Base-by-base conservation (phyloP, 176 grass and related monocot species). In the Rhynchospora pubera region DNA sequence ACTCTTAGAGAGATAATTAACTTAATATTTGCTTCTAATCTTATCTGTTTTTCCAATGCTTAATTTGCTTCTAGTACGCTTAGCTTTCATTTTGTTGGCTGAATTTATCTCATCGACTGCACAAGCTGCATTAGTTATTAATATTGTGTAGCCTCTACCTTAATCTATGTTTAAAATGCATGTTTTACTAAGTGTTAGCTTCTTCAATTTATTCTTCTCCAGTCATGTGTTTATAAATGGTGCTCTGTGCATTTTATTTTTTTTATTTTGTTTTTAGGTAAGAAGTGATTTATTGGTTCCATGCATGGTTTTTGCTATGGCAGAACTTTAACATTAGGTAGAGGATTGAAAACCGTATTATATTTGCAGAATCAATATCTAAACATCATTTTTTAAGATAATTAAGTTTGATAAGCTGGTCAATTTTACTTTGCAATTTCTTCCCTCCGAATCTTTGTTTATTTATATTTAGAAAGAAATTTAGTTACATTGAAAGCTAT, bases 21-120 rank as follows among this genome's bases (percentile, higher is more conserved):
- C 60, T 82, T 65, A 82, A 30, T 81, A 81, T 82, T 61, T 50
- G 6, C 79, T 80, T 82, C 42, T 65, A 24, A 39, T 48, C 8
- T 52, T 51, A 82, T 52, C 22, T 74, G 57, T 65, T 32, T 77
- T 18, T 18, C 12, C 22, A 53, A 53, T 75, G 71, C 71, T 53
- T 28, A 28, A 28, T 28, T 55, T 75, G 47, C 5, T 32, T 9
- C 22, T 76, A 55, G 12, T 53, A 30, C 28, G 72, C 24, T 76
- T 22, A 76, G 48, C 22, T 76, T 76, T 76, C 12, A 6, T 76
- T 76, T 55, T 55, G 48, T 16, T 14, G 2, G 23, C 13, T 69
- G 11, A 76, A 76, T 15, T 75, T 15, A 76, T 76, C 47, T 22
- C 39, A 8, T 30, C 15, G 13, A 76, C 28, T 2, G 48, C 47